phyloP scores from a whole-genome alignment of 139 green algal genomes.

The Edaphochlamys debaryana region DNA sequence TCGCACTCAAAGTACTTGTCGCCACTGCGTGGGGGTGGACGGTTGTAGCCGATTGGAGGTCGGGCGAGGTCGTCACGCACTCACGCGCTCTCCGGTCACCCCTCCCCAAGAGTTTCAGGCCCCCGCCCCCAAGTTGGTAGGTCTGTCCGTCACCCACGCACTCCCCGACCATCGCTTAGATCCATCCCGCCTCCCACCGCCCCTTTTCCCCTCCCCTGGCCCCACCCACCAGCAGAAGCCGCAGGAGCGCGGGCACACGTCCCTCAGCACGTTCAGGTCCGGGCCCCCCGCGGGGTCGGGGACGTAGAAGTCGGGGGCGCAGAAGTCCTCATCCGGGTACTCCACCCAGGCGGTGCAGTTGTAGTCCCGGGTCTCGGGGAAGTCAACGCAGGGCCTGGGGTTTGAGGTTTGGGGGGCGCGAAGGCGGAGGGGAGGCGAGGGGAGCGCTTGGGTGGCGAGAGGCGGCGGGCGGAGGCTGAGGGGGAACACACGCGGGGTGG shows the following conservation, averaged over 20 bases:
- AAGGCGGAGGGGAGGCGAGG: no score
- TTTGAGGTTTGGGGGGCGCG: neutral
- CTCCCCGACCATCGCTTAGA: neutral
- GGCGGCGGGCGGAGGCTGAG: no score
- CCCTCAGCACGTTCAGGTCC: neutral
- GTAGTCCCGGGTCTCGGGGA: neutral
- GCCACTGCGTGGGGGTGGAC: neutral
- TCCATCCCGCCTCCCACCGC: neutral
- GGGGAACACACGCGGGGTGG: no score
- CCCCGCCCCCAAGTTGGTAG: no score
- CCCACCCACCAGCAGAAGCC: neutral
- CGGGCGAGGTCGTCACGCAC: neutral
- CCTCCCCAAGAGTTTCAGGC: no score
- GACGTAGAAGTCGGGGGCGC: neutral
- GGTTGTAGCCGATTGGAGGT: neutral
- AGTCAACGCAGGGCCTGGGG: neutral
- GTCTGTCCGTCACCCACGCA: neutral
- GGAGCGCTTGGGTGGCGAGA: no score
- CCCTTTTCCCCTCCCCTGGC: no score
- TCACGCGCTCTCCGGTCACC: no score
- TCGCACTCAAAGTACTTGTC: neutral
- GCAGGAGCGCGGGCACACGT: neutral
- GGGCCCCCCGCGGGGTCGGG: neutral
- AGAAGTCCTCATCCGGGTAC: neutral
- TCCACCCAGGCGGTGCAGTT: slow-evolving; percentile 4